These are phyloP conservation scores for Globisporangium solare DNA, from an alignment of 352 stramenopile genomes.

Conservation along the genomic window DNA sequence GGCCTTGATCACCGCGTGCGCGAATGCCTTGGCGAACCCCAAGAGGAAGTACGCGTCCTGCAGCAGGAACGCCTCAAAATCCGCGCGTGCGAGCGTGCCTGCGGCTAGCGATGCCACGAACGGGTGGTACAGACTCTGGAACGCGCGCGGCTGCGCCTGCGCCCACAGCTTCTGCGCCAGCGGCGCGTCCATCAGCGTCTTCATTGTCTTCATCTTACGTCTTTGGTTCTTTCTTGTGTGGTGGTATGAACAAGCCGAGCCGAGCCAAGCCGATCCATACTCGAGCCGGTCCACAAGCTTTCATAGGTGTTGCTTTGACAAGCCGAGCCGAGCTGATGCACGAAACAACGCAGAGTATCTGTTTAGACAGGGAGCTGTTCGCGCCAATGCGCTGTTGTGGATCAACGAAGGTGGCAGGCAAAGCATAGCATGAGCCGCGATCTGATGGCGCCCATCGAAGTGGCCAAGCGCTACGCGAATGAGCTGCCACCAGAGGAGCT, in stretches of 20 bases:
- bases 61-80: constrained; percentile 46
- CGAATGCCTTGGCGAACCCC: constrained; percentile 48
- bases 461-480: constrained; percentile 35
- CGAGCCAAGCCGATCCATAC: neutral
- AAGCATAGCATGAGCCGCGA: constrained; percentile 8
- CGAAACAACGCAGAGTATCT: constrained; percentile 9
- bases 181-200: neutral
- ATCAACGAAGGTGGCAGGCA: neutral
- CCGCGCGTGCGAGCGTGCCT: constrained; percentile 21
- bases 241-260: neutral
- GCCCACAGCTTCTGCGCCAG: constrained; percentile 29
- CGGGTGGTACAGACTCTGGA: constrained; percentile 46
- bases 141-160: constrained; percentile 22
- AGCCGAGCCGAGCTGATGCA: neutral
- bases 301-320: no score
- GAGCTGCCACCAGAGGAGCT: constrained; percentile 53
- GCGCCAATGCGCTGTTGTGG: neutral
- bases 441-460: constrained; percentile 1
- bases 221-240: constrained; percentile 2
- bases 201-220: constrained; percentile 2
- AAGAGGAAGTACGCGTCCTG: constrained; percentile 57
- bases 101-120: constrained; percentile 37
- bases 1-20: constrained; percentile 39
- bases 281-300: neutral
- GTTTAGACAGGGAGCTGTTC: constrained; percentile 8